Conservation (phyloP, 2,329 filamentous ascomycete genomes). For the Fusarium sp. region DNA sequence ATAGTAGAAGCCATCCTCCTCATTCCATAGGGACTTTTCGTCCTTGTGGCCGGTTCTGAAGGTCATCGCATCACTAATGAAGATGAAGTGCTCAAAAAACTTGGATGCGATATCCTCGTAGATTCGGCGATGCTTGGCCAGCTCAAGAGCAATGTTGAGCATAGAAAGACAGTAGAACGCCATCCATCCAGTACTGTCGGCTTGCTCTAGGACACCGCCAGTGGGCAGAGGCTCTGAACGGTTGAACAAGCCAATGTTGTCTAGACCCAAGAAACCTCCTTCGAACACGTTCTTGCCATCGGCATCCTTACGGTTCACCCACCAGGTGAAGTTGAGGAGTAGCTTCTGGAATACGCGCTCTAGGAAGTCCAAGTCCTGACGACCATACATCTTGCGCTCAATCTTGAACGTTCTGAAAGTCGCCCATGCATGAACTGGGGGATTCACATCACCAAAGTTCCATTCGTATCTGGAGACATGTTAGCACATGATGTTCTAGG, state of each 20-base stretch:
- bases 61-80: conserved; percentile 97
- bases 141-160: conserved; percentile 94
- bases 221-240: conserved; percentile 94
- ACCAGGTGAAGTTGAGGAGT: conserved; percentile 97
- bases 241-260: conserved; percentile 98
- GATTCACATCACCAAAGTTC: conserved; percentile 98
- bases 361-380: conserved; percentile 93
- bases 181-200: conserved; percentile 99
- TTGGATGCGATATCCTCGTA: conserved; percentile 98
- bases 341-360: conserved; percentile 97
- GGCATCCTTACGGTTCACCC: conserved; percentile 95
- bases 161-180: conserved; percentile 96
- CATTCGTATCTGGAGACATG: conserved; percentile 73
- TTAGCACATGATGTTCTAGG: conserved; percentile 15
- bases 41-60: conserved; percentile 75
- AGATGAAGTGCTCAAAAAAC: conserved; percentile 98
- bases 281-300: conserved; percentile 98
- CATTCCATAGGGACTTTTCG: conserved; percentile 93
- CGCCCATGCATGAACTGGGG: conserved; percentile 95
- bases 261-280: conserved; percentile 91
- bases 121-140: conserved; percentile 92
- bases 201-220: conserved; percentile 92
- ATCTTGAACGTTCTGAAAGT: conserved; percentile 98
- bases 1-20: conserved; percentile 97
- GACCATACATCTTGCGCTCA: conserved; percentile 95